Evolutionary conservation across 2,329 filamentous ascomycete genomes (phyloP), one percentile per base, ranked within the genome.

Genomic region (Penicillium sp.): DNA sequence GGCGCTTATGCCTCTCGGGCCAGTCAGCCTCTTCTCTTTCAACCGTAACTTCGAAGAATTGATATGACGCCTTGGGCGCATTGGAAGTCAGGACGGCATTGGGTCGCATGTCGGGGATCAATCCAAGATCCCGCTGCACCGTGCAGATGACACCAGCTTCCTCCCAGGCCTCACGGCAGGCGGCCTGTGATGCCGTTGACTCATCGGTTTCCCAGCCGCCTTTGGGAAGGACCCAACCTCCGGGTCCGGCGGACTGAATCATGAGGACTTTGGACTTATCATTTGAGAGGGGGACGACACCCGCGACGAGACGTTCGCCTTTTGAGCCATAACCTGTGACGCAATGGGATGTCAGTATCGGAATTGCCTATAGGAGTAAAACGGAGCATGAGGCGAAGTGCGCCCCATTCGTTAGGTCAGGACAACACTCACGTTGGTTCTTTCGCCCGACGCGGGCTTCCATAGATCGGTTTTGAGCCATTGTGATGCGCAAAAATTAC

Each of bases 191-290:
- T 61, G 89, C 86, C 62, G 91, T 95, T 61, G 88, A 85, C 78
- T 99, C 95, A 76, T 99, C 95, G 33, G 87, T 89, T 77, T 99
- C 95, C 93, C 95, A 99, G 59, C 95, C 95, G 72, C 95, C 95
- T 76, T 99, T 99, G 59, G 95, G 95, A 58, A 99, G 83, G 44
- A 99, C 95, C 95, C 95, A 99, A 69, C 91, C 91, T 75, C 91
- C 91, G 69, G 92, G 88, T 63, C 91, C 86, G 52, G 91, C 93
- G 54, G 92, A 96, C 80, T 97, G 92, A 69, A 98, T 96, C 67
- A 99, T 83, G 67, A 99, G 84, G 60, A 99, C 93, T 75, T 90
- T 89, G 68, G 87, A 88, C 75, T 91, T 93, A 79, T 96, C 93
- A 69, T 84, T 77, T 54, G 91, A 95, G 64, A 98, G 82, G 63